phyloP scores from a whole-genome alignment of 352 stramenopile genomes.

The Discostella stelligera region DNA sequence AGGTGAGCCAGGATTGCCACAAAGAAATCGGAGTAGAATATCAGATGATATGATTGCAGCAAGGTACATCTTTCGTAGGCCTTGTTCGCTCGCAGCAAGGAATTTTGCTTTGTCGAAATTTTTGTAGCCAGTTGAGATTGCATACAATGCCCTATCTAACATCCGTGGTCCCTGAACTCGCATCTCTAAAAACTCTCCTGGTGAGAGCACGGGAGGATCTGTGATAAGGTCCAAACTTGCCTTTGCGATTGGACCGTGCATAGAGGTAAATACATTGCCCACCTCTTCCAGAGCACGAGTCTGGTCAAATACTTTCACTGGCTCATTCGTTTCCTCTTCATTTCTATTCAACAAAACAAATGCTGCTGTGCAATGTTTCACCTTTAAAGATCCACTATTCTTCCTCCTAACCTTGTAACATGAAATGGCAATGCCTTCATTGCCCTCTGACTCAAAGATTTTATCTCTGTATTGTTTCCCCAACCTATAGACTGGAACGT shows the following conservation, averaged over 20 bases:
- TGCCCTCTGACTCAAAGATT: background rate
- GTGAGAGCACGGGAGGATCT: slow-evolving; percentile 10
- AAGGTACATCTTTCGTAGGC: slow-evolving; percentile 10
- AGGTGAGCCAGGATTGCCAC: slow-evolving; percentile 6
- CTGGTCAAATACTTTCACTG: slow-evolving; percentile 4
- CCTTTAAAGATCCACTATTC: background rate
- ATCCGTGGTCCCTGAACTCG: background rate
- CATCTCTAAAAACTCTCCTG: slow-evolving; percentile 5
- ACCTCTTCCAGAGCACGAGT: slow-evolving; percentile 5
- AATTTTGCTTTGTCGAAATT: slow-evolving; percentile 4
- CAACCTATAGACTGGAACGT: background rate
- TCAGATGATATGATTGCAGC: background rate
- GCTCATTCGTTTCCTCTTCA: background rate
- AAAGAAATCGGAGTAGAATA: slow-evolving; percentile 10
- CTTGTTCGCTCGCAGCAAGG: background rate
- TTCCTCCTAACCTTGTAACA: slow-evolving; percentile 1
- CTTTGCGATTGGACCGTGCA: slow-evolving; percentile 3
- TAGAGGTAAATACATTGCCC: background rate
- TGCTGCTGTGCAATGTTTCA: background rate
- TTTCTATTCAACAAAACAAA: slow-evolving; percentile 1
- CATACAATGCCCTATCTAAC: slow-evolving; percentile 10
- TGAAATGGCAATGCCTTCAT: background rate
- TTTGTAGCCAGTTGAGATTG: background rate
- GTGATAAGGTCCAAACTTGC: background rate
- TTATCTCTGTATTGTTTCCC: background rate